These are phyloP conservation scores for Saprolegnia diclina DNA, from an alignment of 352 stramenopile genomes.

Conservation along the genomic window DNA sequence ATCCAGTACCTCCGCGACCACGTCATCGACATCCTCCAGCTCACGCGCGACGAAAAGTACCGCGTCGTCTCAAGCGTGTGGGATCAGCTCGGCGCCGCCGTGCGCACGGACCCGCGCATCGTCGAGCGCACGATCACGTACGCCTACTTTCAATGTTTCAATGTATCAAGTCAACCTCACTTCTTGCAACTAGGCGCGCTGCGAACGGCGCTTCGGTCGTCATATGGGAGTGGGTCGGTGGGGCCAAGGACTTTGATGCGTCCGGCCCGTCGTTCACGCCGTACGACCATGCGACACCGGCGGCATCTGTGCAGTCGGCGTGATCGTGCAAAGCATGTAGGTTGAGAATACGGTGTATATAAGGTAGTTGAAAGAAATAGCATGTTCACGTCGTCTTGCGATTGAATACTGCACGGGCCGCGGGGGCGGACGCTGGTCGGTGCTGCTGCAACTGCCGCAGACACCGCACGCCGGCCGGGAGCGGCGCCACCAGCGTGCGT, in stretches of 20 bases:
- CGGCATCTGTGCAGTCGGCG: background rate
- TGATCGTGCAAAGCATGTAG: background rate
- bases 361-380: background rate
- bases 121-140: background rate
- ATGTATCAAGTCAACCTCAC: background rate
- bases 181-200: background rate
- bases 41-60: slow-evolving; percentile 1
- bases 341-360: background rate
- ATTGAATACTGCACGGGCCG: background rate
- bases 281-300: background rate
- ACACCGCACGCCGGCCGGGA: background rate
- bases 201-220: background rate
- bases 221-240: slow-evolving; percentile 3
- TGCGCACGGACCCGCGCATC: slow-evolving; percentile 4
- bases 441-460: background rate
- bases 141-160: background rate
- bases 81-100: background rate
- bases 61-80: slow-evolving; percentile 14
- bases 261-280: background rate
- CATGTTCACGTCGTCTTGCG: background rate
- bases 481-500: background rate
- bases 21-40: slow-evolving; percentile 17
- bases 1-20: slow-evolving; percentile 13
- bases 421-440: background rate
- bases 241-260: background rate